phyloP scores from a whole-genome alignment of 495 filamentous ascomycete species.

The Aspergillus nidulans region DNA sequence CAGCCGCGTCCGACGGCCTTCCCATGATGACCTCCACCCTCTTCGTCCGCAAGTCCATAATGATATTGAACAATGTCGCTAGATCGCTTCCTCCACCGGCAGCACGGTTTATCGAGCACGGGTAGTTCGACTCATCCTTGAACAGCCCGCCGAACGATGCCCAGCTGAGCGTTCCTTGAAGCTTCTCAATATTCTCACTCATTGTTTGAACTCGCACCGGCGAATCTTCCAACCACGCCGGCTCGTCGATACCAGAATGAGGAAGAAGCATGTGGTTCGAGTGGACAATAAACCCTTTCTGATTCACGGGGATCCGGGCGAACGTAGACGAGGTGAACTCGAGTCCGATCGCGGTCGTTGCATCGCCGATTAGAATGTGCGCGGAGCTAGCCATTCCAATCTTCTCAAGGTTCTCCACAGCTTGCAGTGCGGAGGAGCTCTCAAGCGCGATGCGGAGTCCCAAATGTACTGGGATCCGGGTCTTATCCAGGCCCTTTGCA shows the following conservation, averaged over 20 bases:
- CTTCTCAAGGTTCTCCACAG: constrained; percentile 35
- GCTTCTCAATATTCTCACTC: constrained; percentile 9
- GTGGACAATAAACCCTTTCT: constrained; percentile 48
- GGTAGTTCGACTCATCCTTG: constrained; percentile 31
- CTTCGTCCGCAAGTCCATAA: constrained; percentile 31
- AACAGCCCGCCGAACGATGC: constrained; percentile 22
- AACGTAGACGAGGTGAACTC: constrained; percentile 56
- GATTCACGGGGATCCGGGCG: constrained; percentile 44
- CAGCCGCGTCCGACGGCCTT: background rate
- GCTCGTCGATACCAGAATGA: constrained; percentile 45
- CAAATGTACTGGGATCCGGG: constrained; percentile 58
- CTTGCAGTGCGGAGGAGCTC: constrained; percentile 35
- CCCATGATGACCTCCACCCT: constrained; percentile 31
- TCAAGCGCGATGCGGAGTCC: constrained; percentile 59
- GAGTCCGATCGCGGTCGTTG: constrained; percentile 47
- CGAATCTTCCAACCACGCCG: constrained; percentile 53
- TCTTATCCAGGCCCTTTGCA: constrained; percentile 51
- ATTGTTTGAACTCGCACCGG: constrained; percentile 36
- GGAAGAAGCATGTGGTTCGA: constrained; percentile 59
- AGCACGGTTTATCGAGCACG: constrained; percentile 32
- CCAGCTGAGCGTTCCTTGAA: constrained; percentile 23
- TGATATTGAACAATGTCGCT: constrained; percentile 34
- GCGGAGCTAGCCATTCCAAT: constrained; percentile 48
- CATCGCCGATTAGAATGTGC: constrained; percentile 52
- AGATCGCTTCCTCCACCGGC: constrained; percentile 14